Evolutionary conservation across 352 stramenopile species (phyloP).

Genomic region (Globisporangium uncinulatum): DNA sequence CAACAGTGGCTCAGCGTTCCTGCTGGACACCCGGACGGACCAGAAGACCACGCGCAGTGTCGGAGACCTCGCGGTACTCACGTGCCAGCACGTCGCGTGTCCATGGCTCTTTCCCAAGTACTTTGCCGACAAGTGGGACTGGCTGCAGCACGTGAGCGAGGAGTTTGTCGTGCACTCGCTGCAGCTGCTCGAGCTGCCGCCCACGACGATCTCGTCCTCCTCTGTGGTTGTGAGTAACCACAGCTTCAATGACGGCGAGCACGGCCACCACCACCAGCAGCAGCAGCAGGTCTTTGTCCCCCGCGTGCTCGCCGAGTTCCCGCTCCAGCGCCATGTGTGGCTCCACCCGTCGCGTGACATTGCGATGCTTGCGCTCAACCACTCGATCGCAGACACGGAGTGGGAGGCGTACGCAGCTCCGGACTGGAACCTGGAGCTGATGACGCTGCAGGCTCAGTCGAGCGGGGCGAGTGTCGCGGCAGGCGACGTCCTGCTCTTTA

Average conservation of each 20-base stretch:
- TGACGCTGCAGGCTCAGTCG: slow-evolving; percentile 20
- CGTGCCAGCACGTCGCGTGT: slow-evolving; percentile 78
- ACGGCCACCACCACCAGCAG: background rate
- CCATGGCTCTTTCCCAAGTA: slow-evolving; percentile 76
- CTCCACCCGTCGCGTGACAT: slow-evolving; percentile 52
- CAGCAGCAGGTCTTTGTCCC: slow-evolving; percentile 13
- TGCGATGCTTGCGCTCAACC: slow-evolving; percentile 47
- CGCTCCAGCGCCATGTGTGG: slow-evolving; percentile 41
- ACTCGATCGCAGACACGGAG: slow-evolving; percentile 20
- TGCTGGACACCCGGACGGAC: slow-evolving; percentile 24
- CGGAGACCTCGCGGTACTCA: slow-evolving; percentile 36
- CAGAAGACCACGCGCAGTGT: background rate
- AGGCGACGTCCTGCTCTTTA: slow-evolving; percentile 46
- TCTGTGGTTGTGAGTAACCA: background rate
- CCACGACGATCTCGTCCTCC: background rate
- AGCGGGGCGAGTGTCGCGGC: slow-evolving; percentile 10
- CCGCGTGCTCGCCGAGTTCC: slow-evolving; percentile 48
- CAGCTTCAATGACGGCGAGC: background rate
- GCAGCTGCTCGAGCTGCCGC: slow-evolving; percentile 38
- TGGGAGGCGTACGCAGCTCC: slow-evolving; percentile 13
- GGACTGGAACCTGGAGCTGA: slow-evolving; percentile 28
- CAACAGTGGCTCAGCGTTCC: slow-evolving; percentile 55
- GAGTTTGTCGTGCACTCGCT: slow-evolving; percentile 68
- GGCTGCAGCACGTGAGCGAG: slow-evolving; percentile 78
- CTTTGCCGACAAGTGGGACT: slow-evolving; percentile 73